These are phyloP conservation scores for Knufia petricola DNA, from an alignment of 2,329 filamentous ascomycete species.

Conservation along the genomic window DNA sequence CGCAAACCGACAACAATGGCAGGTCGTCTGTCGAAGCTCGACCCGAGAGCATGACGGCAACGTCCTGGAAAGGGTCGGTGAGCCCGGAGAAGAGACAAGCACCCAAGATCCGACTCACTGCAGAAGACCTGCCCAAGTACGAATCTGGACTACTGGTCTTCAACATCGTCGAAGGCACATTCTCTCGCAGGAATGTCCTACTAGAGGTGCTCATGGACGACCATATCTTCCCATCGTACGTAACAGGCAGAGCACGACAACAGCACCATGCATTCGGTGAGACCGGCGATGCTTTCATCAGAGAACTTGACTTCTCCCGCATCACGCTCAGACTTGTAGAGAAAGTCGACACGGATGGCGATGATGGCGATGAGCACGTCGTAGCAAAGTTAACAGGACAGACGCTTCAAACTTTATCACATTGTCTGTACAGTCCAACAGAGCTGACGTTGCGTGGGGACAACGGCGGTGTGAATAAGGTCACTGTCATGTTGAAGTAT, in stretches of 20 bases:
- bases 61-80: constrained; percentile 37
- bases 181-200: constrained; percentile 64
- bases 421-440: constrained; percentile 85
- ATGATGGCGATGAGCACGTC: constrained; percentile 59
- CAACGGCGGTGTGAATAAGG: constrained; percentile 63
- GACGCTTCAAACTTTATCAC: constrained; percentile 77
- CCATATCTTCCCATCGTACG: constrained; percentile 82
- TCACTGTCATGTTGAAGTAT: constrained; percentile 90
- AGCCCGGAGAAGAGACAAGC: constrained; percentile 45
- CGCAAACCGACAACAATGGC: neutral
- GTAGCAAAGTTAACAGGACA: constrained; percentile 76
- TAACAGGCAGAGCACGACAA: constrained; percentile 63
- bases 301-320: constrained; percentile 92
- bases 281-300: constrained; percentile 87
- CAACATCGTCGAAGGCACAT: constrained; percentile 80
- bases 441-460: constrained; percentile 69
- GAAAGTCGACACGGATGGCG: constrained; percentile 63
- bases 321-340: constrained; percentile 80
- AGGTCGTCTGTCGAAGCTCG: neutral
- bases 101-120: constrained; percentile 67
- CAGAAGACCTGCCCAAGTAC: constrained; percentile 72
- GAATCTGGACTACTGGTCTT: constrained; percentile 92
- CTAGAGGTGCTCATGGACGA: constrained; percentile 91
- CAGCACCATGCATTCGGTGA: constrained; percentile 71
- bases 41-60: constrained; percentile 24